Evolutionary conservation across 495 filamentous ascomycete species (phyloP), one percentile per base, ranked within the genome.

Genomic region (Daldinia vernicosa): DNA sequence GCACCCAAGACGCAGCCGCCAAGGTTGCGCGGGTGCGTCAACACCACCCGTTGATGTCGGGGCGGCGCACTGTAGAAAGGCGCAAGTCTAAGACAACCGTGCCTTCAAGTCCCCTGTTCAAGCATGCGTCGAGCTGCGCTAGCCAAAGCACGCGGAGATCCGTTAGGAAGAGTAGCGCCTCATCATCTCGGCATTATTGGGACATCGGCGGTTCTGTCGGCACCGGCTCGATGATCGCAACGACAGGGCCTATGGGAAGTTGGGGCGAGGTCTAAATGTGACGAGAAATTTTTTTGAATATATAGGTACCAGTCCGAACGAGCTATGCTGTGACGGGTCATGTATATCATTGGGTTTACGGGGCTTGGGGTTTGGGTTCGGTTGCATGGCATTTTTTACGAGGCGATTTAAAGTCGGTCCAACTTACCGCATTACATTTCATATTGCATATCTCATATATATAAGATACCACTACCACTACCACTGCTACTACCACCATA

Each of bases 1-100:
- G 77, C 67, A 83, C 84, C 7, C 86, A 89, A 67, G 91, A 92
- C 62, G 79, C 87, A 22, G 89, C 92, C 0, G 91, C 91, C 37
- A 91, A 93, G 54, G 93, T 91, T 5, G 93, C 92, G 11, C 81
- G 93, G 40, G 93, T 97, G 51, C 85, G 93, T 32, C 92, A 93
- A 69, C 90, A 95, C 73, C 94, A 97, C 63, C 94, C 94, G 1
- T 87, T 97, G 27, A 87, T 94, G 27, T 89, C 89, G 19, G 87
- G 87, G 73, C 81, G 64, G 22, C 81, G 77, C 33, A 75, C 80
- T 80, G 74, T 78, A 71, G 89, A 79, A 81, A 84, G 78, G 71
- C 82, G 78, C 75, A 84, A 76, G 72, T 84, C 84, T 66, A 88
- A 85, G 73, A 83, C 78, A 76, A 79, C 81, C 70, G 60, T 84